Percentiles rank a stretch among this genome's conserved stretches.
These are phyloP conservation scores for Mucor racemosus DNA, from an alignment of 371 early-diverging fungal genomes.

Conservation along the genomic window DNA sequence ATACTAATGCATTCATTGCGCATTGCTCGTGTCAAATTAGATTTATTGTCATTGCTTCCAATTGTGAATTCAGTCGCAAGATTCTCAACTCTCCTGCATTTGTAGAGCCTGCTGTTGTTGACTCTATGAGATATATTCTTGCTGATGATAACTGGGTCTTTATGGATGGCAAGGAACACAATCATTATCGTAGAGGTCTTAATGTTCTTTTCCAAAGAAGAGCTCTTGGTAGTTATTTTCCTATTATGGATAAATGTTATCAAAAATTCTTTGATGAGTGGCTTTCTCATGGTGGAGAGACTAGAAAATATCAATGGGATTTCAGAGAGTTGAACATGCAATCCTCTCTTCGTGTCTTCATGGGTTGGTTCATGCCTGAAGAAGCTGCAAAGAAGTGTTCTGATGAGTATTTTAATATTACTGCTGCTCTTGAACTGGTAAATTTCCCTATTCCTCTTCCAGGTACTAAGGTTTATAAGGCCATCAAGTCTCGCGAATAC, in stretches of 20 bases:
- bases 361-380: constrained; percentile 36
- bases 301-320: constrained; percentile 24
- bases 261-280: constrained; percentile 29
- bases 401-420: constrained; percentile 35
- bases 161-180: constrained; percentile 32
- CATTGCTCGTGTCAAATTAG: constrained; percentile 1
- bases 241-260: constrained; percentile 26
- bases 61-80: constrained; percentile 34
- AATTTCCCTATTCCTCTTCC: constrained; percentile 42
- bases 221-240: constrained; percentile 29
- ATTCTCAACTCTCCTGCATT: constrained; percentile 31
- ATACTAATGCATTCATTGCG: neutral
- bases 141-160: constrained; percentile 36
- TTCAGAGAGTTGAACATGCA: constrained; percentile 34
- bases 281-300: constrained; percentile 27
- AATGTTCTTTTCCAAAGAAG: constrained; percentile 32
- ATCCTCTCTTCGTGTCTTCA: constrained; percentile 37
- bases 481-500: constrained; percentile 36
- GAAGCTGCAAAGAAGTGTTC: constrained; percentile 35
- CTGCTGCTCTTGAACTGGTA: constrained; percentile 42
- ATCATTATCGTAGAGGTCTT: constrained; percentile 30
- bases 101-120: constrained; percentile 34
- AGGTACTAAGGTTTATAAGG: constrained; percentile 41
- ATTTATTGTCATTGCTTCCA: constrained; percentile 39
- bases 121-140: constrained; percentile 35